Conservation (phyloP, 2,329 filamentous ascomycete genomes). For the Blumeria hordei region DNA sequence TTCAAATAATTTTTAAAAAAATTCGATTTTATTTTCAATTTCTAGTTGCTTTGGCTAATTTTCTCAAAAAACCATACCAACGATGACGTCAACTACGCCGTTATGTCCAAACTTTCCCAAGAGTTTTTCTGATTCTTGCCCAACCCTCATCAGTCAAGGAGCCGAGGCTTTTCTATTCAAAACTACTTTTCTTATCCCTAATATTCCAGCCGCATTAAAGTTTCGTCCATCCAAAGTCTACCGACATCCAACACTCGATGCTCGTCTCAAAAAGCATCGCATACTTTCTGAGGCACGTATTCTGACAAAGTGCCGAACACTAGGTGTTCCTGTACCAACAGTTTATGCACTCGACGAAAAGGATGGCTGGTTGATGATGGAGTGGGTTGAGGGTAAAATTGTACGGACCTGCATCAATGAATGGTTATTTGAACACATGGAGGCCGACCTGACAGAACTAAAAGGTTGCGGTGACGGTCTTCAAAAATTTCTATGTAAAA, state of each 20-base stretch:
- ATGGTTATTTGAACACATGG: conserved; percentile 28
- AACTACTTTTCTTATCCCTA: conserved; percentile 50
- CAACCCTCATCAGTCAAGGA: conserved; percentile 66
- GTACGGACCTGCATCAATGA: conserved; percentile 46
- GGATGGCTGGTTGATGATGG: conserved; percentile 54
- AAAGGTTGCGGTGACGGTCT: conserved; percentile 23
- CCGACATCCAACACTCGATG: conserved; percentile 73
- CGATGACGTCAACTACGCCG: no score
- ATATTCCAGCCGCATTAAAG: conserved; percentile 57
- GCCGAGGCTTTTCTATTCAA: conserved; percentile 89
- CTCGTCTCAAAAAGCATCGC: conserved; percentile 62
- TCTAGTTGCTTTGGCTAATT: neutral
- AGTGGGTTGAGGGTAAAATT: conserved; percentile 58
- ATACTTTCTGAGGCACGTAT: conserved; percentile 77
- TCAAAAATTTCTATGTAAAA: conserved; percentile 37
- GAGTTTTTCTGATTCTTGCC: conserved; percentile 10
- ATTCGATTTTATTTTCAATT: neutral
- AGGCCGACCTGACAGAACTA: conserved; percentile 6
- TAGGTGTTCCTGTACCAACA: conserved; percentile 61
- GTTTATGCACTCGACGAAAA: conserved; percentile 44
- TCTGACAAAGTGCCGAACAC: conserved; percentile 50
- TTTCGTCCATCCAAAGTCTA: conserved; percentile 79
- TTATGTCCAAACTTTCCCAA: neutral
- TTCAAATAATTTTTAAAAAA: neutral
- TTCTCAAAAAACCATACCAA: no score